Base-by-base conservation (phyloP, 225 moss, liverwort and hornwort genomes). In the Polytrichum commune region DNA sequence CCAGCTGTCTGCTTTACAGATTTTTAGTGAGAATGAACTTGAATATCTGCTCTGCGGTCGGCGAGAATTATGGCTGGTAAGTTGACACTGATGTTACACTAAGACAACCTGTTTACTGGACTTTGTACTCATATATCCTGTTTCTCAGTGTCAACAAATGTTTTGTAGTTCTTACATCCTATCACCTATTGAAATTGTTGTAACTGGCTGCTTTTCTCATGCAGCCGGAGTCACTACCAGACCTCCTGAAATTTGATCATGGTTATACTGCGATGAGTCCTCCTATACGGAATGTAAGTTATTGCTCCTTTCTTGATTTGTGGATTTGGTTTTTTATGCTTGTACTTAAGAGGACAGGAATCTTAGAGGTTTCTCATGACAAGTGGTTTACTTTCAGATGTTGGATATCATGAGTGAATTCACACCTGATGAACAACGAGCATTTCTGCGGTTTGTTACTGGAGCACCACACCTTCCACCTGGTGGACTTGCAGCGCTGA, bases 331-430 rank as follows among this genome's bases (percentile, higher is more conserved):
- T 20, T 20, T 58, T 7, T 22, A 22, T 58, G n/a, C 58, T 58
- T 58, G 24, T 58, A 20, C n/a, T 58, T 2, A 23, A 58, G 58
- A 58, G 58, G 22, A 58, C 5, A 20, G 22, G 58, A 58, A 58
- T 58, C 24, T 46, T 16, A 46, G 13, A 46, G 46, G 46, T 16
- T 46, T 46, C 13, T 46, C 16, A 13, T 16, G 16, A 13, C 46
- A 46, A 46, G 46, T 4, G 46, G 46, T 46, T 16, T 46, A 16
- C 13, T 46, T 76, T 68, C 90, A 98, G 98, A 80, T 98, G 61
- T 73, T 98, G 71, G 95, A 93, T 60, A 91, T 98, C 19, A 98
- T 98, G 98, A 93, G 98, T 46, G 98, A 98, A 69, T 89, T 98
- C 66, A 90, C 85, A 56, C 77, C 83, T 53, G 95, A 95, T 54